These are phyloP conservation scores for Botryotinia convoluta DNA, from an alignment of 2,329 filamentous ascomycete genomes.

Conservation along the genomic window DNA sequence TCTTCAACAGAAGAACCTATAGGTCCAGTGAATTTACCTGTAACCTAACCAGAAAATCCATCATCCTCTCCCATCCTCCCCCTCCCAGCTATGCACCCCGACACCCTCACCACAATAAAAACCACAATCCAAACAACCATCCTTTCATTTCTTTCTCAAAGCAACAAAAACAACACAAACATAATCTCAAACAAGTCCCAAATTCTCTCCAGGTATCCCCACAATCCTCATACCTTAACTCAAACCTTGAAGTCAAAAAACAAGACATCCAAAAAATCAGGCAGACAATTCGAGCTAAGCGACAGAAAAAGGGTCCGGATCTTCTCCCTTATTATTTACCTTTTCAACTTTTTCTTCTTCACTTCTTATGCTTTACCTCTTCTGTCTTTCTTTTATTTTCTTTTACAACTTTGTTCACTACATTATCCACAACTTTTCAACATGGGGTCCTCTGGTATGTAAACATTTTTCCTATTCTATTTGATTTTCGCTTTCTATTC, in stretches of 20 bases:
- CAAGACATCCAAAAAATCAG: neutral
- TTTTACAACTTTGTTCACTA: neutral
- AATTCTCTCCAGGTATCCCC: neutral
- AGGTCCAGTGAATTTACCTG: neutral
- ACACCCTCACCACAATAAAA: neutral
- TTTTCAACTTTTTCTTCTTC: neutral
- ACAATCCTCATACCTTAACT: neutral
- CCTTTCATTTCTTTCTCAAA: neutral
- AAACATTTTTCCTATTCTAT: neutral
- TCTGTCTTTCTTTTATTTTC: neutral
- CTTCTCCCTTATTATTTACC: neutral
- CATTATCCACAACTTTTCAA: neutral
- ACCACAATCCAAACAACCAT: neutral
- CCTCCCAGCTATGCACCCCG: too few relatives aligned
- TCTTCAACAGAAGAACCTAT: accelerated
- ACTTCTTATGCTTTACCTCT: neutral
- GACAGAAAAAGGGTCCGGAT: conserved; percentile 6
- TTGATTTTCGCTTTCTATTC: neutral
- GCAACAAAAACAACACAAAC: neutral
- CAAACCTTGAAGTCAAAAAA: neutral
- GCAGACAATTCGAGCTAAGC: conserved; percentile 2
- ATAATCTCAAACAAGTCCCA: neutral
- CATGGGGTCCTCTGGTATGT: neutral
- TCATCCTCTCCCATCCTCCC: neutral
- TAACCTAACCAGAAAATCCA: neutral